phyloP scores from a whole-genome alignment of 1,284 basidiomycete genomes.

The Tranzscheliella williamsii region DNA sequence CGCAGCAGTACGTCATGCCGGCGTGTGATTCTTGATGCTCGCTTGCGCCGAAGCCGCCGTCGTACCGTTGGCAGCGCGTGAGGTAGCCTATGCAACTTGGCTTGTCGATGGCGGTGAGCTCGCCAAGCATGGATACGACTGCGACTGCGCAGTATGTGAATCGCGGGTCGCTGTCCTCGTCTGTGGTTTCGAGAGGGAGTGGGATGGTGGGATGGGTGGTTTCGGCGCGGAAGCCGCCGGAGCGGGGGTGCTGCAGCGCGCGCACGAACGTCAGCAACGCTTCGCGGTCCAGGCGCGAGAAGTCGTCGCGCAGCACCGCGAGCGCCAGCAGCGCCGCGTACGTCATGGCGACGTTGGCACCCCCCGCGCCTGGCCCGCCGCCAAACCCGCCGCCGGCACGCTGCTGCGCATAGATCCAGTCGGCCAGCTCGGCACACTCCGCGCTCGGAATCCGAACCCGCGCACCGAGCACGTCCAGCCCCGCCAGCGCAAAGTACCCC shows the following conservation, averaged over 20 bases:
- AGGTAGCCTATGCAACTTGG: conserved; percentile 69
- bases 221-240: conserved; percentile 64
- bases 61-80: conserved; percentile 71
- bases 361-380: conserved; percentile 5
- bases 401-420: conserved; percentile 82
- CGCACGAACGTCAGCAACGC: conserved; percentile 18
- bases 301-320: conserved; percentile 49
- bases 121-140: conserved; percentile 74
- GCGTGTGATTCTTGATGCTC: conserved; percentile 84
- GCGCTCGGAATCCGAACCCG: conserved; percentile 9
- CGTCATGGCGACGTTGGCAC: conserved; percentile 49
- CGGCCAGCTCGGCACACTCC: conserved; percentile 42
- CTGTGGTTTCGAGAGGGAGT: not conserved
- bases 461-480: conserved; percentile 45
- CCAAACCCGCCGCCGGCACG: conserved; percentile 63
- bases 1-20: conserved; percentile 90
- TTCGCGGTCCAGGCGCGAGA: conserved; percentile 26
- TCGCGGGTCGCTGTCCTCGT: conserved; percentile 72
- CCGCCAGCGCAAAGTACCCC: conserved; percentile 53
- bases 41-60: conserved; percentile 86
- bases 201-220: conserved; percentile 61
- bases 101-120: conserved; percentile 52
- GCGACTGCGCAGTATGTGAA: conserved; percentile 87
- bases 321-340: conserved; percentile 53
- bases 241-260: conserved; percentile 24